Base-by-base conservation (phyloP, 805 yeast species). In the Candida lessepsii region DNA sequence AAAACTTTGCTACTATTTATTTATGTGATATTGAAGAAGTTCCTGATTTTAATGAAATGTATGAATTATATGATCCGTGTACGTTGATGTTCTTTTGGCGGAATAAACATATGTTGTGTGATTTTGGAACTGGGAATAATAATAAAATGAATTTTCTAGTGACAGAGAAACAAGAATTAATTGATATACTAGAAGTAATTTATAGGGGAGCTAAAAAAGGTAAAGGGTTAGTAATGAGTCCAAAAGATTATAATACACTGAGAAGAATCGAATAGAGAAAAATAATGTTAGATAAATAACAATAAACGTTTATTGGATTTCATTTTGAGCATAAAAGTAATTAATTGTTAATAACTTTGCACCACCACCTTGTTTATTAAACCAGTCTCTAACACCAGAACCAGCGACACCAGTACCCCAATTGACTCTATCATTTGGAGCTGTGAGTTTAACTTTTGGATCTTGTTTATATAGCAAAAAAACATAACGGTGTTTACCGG, bases 31-130 rank as follows among this genome's bases (percentile, higher is more conserved):
- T 83, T 9, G 86, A 81, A 44, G 79, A 82, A 52, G 99, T 93
- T 0, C 86, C 91, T 0, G 99, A 89, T 52, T 93, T 93, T 64
- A 91, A 63, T 51, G 73, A 78, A 54, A 86, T 88, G 91, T 89
- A 89, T 58, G 96, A 88, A 57, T 65, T 89, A 32, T 86, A 82
- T 56, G 98, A 90, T 53, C 95, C 96, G 11, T 77, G 87, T 72
- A 82, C 96, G 31, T 71, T 93, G 38, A 93, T 93, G 98, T 90
- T 91, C 57, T 91, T 93, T 61, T 88, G 76, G 64, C 70, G 95
- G 37, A 91, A 91, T 65, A 85, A 88, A 59, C 98, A 91, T 61
- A 90, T 91, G 95, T 81, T 93, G 95, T 87, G 96, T 63, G 99
- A 93, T 68, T 89, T 90, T 61, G 99, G 99, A 2, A 93, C 98